Evolutionary conservation across 345 rosid genomes (phyloP), one percentile per base, ranked within the genome.

Genomic region (Sisymbrium irio): DNA sequence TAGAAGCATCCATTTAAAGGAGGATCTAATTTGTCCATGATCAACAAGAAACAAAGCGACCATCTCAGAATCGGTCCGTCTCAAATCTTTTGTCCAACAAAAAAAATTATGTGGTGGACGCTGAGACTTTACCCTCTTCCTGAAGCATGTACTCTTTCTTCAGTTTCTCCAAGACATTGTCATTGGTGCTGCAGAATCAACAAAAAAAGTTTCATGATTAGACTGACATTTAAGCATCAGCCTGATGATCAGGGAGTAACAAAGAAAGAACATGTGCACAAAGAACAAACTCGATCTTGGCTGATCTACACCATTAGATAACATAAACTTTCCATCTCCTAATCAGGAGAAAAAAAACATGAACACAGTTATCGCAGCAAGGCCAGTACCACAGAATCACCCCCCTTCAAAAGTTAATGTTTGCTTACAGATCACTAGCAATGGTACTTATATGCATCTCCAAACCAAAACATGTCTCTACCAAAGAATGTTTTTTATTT

Each of bases 81-180:
- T 40, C 15, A 6, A 7, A 39, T 20, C 30, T 49, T 18, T 39
- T 4, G 46, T 18, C 25, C 17, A 10, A 33, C 37, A 40, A 59
- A 59, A 59, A 59, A 33, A 19, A 3, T 54, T 50, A 78, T 5
- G 59, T 25, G 55, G 67, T 4, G 12, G 71, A 64, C 0, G 82
- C 62, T 18, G 87, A 66, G 42, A 76, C 51, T 76, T 85, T 83
- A 14, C 76, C 78, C 75, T 84, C 89, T 83, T 91, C 84, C 73
- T 87, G 88, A 54, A 83, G 84, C 85, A 73, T 79, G 80, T 94
- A 94, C 50, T 81, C 89, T 79, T 41, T 88, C 84, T 94, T 94
- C 98, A 94, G 89, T 65, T 91, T 87, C 77, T 91, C 99, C 85
- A 95, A 77, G 58, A 95, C 87, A 5, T 76, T 73, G 60, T 89